Conservation (phyloP, 305 asterid genomes). For the Fraxinus ornus region DNA sequence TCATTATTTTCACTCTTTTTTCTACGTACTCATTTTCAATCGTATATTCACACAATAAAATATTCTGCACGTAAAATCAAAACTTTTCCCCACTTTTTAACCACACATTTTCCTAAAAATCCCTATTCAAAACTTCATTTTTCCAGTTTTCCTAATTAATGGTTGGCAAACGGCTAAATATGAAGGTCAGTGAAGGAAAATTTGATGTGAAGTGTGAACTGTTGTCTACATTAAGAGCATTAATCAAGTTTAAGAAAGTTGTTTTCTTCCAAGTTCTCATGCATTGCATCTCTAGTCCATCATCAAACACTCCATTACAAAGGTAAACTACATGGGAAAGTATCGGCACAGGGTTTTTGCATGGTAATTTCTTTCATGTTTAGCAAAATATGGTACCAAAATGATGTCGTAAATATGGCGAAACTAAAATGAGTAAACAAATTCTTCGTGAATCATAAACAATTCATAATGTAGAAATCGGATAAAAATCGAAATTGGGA, state of each 20-base stretch:
- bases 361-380: neutral
- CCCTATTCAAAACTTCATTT: neutral
- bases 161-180: neutral
- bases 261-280: neutral
- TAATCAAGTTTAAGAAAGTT: neutral
- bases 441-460: neutral
- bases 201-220: neutral
- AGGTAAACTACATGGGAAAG: neutral
- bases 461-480: neutral
- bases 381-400: neutral
- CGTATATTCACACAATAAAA: neutral
- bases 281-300: neutral
- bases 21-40: neutral
- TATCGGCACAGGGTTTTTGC: neutral
- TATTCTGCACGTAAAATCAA: too few species aligned
- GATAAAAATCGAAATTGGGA: conserved; percentile 9
- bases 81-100: too few species aligned
- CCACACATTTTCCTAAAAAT: neutral
- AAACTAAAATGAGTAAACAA: neutral
- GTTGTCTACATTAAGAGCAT: neutral
- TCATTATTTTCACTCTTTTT: neutral
- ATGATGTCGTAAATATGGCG: neutral
- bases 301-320: neutral
- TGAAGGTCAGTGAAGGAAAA: neutral
- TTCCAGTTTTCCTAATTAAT: neutral